Base-by-base conservation (phyloP, 495 filamentous ascomycete species). In the Xylaria palmicola region DNA sequence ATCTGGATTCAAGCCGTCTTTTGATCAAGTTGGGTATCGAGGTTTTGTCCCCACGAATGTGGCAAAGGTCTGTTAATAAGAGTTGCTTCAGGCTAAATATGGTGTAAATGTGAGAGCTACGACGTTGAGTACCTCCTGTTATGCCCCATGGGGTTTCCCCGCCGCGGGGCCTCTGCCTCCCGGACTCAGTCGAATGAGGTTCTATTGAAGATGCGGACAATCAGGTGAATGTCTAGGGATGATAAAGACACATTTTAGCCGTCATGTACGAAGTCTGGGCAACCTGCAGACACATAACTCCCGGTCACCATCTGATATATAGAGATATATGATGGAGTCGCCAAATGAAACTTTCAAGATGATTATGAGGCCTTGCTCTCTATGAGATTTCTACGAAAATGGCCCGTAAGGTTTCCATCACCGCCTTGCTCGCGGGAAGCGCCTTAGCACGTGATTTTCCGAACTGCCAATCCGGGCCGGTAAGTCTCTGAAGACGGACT, bases 401-500 rank as follows among this genome's bases (percentile, higher is more conserved):
- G 53, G 39, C 39, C 9, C 32, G 37, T 10, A 37, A 40, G 8
- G 30, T 56, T 12, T 20, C 8, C 37, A 8, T 44, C 32, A 13
- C 36, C 26, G 49, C 40, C 10, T n/a, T 54, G 37, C 36, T 62
- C 48, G 50, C 37, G 17, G 59, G 36, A 45, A 34, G 24, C 34
- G 59, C 30, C 22, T 41, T 15, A 29, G 59, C 48, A 39, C 47
- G 51, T 45, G 59, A 45, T 29, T 62, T 62, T 27, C 59, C 59
- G 13, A 54, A 62, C 30, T 62, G 59, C 30, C 41, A 52, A 13
- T 45, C 39, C 1, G 59, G 59, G 9, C 48, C 48, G 22, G 59
- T 56, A 45, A 43, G 53, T 30, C 26, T 13, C 15, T 15, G 3
- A 40, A 15, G 3, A 55, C 12, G 24, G 29, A 19, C 36, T 43